These are phyloP conservation scores for Pseudogymnoascus sp. DNA, from an alignment of 2,329 filamentous ascomycete species.

Conservation along the genomic window DNA sequence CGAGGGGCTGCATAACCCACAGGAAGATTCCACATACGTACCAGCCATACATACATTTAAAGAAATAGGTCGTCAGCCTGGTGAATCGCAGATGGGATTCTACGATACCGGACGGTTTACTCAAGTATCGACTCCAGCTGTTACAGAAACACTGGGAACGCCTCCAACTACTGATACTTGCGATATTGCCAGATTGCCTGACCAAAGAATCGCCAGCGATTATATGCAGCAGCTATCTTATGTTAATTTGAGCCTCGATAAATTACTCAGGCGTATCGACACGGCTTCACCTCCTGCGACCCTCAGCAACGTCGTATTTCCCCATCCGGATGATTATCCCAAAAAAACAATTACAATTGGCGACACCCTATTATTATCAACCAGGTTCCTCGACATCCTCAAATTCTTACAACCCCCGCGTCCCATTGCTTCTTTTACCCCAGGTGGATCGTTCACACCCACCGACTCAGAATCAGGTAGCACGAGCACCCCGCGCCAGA, in stretches of 20 bases:
- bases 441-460: background rate
- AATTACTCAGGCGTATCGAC: background rate
- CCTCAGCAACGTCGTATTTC: background rate
- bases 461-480: background rate
- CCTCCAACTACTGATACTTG: background rate
- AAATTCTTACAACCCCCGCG: background rate
- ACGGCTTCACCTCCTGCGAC: background rate
- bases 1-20: background rate
- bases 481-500: background rate
- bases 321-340: constrained; percentile 1
- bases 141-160: background rate
- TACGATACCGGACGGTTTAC: background rate
- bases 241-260: background rate
- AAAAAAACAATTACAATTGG: constrained; percentile 1
- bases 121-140: background rate
- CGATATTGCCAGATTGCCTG: background rate
- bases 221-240: constrained; percentile 5
- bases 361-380: background rate
- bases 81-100: background rate
- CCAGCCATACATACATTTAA: background rate
- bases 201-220: background rate
- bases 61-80: background rate
- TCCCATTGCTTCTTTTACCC: background rate
- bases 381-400: background rate
- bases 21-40: background rate